phyloP scores from a whole-genome alignment of 225 moss, liverwort and hornwort species.

The Asterella californica region DNA sequence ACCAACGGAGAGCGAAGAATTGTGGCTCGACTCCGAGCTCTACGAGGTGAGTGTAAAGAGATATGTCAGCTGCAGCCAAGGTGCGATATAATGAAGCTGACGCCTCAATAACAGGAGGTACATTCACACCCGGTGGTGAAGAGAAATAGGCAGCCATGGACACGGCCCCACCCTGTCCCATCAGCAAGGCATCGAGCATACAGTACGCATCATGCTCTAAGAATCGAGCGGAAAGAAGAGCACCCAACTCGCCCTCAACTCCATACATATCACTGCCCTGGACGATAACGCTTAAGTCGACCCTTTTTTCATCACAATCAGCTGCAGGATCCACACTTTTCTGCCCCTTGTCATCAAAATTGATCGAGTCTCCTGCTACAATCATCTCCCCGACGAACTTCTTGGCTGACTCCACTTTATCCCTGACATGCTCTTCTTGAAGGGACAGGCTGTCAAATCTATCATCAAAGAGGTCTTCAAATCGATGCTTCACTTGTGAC shows the following conservation, averaged over 20 bases:
- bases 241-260: conserved; percentile 59
- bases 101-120: conserved; percentile 54
- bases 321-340: not conserved
- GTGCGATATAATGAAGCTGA: conserved; percentile 46
- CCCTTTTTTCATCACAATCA: conserved; percentile 46
- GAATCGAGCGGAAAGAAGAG: conserved; percentile 57
- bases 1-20: conserved; percentile 57
- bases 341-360: conserved; percentile 20
- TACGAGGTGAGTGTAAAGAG: conserved; percentile 52
- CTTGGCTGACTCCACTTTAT: conserved; percentile 46
- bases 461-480: conserved; percentile 60
- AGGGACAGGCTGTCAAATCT: conserved; percentile 54
- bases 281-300: conserved; percentile 45
- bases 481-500: conserved; percentile 57
- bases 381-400: conserved; percentile 46
- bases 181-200: conserved; percentile 59
- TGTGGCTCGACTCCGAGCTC: conserved; percentile 64
- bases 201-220: conserved; percentile 64
- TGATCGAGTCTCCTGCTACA: conserved; percentile 40
- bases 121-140: conserved; percentile 32
- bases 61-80: conserved; percentile 50
- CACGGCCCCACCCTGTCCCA: conserved; percentile 51
- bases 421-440: conserved; percentile 45
- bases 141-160: conserved; percentile 55
- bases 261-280: conserved; percentile 62